Evolutionary conservation across 129 eudicot species (phyloP).

Genomic region (Flaveria robusta): DNA sequence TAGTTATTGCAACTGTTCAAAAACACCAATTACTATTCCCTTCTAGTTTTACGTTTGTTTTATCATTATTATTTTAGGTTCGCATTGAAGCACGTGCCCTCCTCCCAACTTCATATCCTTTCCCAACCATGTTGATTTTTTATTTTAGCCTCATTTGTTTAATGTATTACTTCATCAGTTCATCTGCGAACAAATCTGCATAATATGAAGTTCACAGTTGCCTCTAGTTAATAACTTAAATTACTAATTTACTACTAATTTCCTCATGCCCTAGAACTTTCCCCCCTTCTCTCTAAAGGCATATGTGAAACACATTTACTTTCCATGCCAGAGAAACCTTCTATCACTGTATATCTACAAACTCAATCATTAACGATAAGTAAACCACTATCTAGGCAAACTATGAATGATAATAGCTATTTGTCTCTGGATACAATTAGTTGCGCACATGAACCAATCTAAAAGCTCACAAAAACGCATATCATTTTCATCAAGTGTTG

Average conservation of each 20-base stretch:
- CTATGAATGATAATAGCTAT: background rate
- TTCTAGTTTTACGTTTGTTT: background rate
- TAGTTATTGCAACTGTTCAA: too few relatives aligned
- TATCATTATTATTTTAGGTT: conserved; percentile 3
- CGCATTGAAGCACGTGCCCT: background rate
- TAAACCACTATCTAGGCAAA: background rate
- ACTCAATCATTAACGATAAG: background rate
- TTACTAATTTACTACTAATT: background rate
- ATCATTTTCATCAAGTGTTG: background rate
- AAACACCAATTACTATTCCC: background rate
- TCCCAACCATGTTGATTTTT: background rate
- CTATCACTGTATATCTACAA: background rate
- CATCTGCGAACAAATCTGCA: background rate
- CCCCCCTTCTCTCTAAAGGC: background rate
- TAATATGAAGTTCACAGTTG: background rate
- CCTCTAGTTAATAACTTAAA: background rate
- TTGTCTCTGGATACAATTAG: background rate
- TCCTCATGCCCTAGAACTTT: too few relatives aligned
- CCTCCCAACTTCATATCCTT: conserved; percentile 2
- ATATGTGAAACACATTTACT: background rate
- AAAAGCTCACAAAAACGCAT: background rate
- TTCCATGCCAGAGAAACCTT: background rate
- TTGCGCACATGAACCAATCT: background rate
- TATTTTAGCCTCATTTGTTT: background rate
- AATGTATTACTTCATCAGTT: background rate